A percentile compares a stretch with the other conserved stretches of the same genome.
Evolutionary conservation across 768 basidiomycete genomes (phyloP).

Genomic region (Termitomyces heimii): DNA sequence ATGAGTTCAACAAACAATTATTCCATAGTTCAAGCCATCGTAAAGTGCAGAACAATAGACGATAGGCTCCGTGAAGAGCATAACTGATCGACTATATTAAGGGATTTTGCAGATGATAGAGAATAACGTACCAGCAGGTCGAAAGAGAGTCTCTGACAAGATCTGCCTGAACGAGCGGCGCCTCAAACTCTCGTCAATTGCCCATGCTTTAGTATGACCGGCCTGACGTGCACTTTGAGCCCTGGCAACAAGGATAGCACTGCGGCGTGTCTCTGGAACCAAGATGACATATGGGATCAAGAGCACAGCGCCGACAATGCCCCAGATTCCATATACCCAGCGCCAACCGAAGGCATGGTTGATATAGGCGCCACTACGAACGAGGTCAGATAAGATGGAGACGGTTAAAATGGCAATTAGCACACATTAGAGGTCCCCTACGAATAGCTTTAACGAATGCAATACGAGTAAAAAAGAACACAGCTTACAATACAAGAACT

Average conservation of each 20-base stretch:
- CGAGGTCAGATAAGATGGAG: background rate
- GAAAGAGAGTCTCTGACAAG: slow-evolving; percentile 12
- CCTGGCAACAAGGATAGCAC: slow-evolving; percentile 15
- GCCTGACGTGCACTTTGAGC: slow-evolving; percentile 10
- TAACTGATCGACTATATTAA: slow-evolving; percentile 1
- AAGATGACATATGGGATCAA: slow-evolving; percentile 14
- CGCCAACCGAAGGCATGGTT: slow-evolving; percentile 16
- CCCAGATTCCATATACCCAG: slow-evolving; percentile 19
- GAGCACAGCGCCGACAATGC: slow-evolving; percentile 12
- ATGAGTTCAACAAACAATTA: slow-evolving; percentile 8
- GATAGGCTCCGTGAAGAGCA: slow-evolving; percentile 19
- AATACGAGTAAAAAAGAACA: background rate
- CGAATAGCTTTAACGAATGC: background rate
- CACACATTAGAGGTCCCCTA: slow-evolving; percentile 15
- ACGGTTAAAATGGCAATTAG: too few species aligned
- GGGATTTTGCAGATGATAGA: background rate
- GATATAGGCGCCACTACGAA: slow-evolving; percentile 13
- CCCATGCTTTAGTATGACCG: slow-evolving; percentile 12
- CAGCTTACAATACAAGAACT: slow-evolving; percentile 10
- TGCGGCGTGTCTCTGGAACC: slow-evolving; percentile 17
- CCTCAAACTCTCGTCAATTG: slow-evolving; percentile 13
- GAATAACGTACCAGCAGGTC: slow-evolving; percentile 14
- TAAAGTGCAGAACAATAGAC: slow-evolving; percentile 19
- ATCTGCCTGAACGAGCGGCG: slow-evolving; percentile 13
- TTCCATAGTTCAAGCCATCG: slow-evolving; percentile 17